Base-by-base conservation (phyloP, 2,329 filamentous ascomycete species). In the Fulvia fulva region DNA sequence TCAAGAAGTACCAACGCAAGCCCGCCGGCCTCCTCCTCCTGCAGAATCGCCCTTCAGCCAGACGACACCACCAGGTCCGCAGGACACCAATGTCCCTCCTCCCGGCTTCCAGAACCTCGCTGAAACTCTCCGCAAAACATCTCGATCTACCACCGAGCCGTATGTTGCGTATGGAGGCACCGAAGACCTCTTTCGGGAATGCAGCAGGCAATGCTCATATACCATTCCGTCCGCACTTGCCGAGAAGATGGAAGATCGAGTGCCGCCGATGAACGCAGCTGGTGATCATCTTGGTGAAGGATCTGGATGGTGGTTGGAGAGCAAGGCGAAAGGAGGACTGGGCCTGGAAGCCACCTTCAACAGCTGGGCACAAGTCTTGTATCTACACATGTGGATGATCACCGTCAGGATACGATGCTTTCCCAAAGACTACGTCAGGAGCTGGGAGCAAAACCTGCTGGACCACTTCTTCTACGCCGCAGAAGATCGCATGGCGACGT, bases 391-490 rank as follows among this genome's bases (percentile, higher is more conserved):
- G 83, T 97, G 96, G 80, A 83, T 97, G 58, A 76, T 97, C 59
- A 89, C 90, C 56, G 88, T 90, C 49, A 88, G 92, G 57, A 79
- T 97, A 67, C 89, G 94, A 64, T 87, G 87, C 74, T 84, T 97
- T 67, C 87, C 90, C 22, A 78, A 81, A 55, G 83, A 87, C 22
- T 80, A 83, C 65, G 86, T 89, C 65, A 82, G 84, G 60, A 83
- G 85, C 57, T 96, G 91, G 86, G 90, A 95, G 74, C 89, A 91
- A 70, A 90, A 96, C 77, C 82, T 99, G 63, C 85, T 94, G 49
- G 92, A 99, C 77, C 91, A 97, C 75, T 97, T 95, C 81, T 97
- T 93, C 80, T 90, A 90, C 78, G 87, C 89, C 68, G 89, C 89
- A 68, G 90, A 96, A 78, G 87, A 89, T 73, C 84, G 86, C 70